Base-by-base conservation (phyloP, 225 moss, liverwort and hornwort genomes). In the Ulota crispa region DNA sequence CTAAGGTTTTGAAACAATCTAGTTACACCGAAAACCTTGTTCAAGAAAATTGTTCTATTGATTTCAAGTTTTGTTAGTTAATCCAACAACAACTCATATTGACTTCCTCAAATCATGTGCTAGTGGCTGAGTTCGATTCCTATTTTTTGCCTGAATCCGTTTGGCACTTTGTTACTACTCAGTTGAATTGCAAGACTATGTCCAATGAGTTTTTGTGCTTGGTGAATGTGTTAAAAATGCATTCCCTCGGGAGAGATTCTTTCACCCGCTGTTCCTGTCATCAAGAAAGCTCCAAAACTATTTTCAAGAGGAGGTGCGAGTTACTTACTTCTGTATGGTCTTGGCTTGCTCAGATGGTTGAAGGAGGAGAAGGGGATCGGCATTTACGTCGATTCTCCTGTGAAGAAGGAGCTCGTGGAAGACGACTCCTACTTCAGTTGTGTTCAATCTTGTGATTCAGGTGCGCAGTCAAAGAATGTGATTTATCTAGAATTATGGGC, bases 381-480 rank as follows among this genome's bases (percentile, higher is more conserved):
- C 57, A 89, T 97, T 41, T 92, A 87, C 73, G 89, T 94, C 64
- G 95, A 97, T 82, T 80, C 57, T 66, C 14, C 21, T 36, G 86
- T 92, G 56, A 95, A 89, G 88, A 83, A 89, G 86, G 93, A 95
- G 59, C 88, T 95, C 26, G 82, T 95, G 74, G 87, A 92, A 52
- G 93, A 88, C 45, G 70, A 45, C 50, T 78, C 87, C 26, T 92
- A 89, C 76, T 94, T 86, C 72, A 84, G 69, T 84, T 89, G 72
- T 68, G 89, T 97, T 34, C 90, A 92, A 64, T 84, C 92, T 79
- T 94, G 93, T 88, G 88, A 91, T 78, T 89, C 84, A 86, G 90
- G 92, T 91, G 59, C n/a, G 32, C 71, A 75, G 59, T 56, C 24
- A 34, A 79, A 52, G 81, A 20, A 66, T 2, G 18, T 32, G 8